phyloP scores from a whole-genome alignment of 1,284 basidiomycete species.

The Ceratobasidium sp. region DNA sequence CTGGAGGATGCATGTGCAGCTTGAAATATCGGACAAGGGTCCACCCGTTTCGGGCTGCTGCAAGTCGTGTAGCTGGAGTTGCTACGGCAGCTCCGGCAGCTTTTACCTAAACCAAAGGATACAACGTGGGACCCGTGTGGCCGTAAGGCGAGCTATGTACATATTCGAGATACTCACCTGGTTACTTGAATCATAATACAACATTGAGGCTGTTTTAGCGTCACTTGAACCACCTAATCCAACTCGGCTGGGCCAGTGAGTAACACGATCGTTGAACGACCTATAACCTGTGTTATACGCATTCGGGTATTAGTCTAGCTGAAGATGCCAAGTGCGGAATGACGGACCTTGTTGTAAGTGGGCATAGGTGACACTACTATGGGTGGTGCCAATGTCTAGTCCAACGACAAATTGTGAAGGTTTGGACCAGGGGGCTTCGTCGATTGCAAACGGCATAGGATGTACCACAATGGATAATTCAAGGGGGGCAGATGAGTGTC shows the following conservation, averaged over 20 bases:
- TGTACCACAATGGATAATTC: no score
- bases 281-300: not conserved
- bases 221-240: constrained; percentile 9
- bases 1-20: constrained; percentile 9
- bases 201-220: constrained; percentile 29
- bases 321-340: no score
- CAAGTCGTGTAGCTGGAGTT: not conserved
- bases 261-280: constrained; percentile 21
- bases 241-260: constrained; percentile 19
- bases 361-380: constrained; percentile 7
- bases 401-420: constrained; percentile 14
- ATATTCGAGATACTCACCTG: not conserved
- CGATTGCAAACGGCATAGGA: constrained; percentile 5
- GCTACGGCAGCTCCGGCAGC: constrained; percentile 8
- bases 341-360: constrained; percentile 1
- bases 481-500: no score
- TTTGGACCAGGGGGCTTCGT: not conserved
- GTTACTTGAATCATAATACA: constrained; percentile 18
- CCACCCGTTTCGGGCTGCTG: not conserved
- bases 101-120: not conserved
- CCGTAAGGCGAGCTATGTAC: not conserved
- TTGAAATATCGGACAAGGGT: constrained; percentile 26
- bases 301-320: no score
- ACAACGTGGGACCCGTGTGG: no score
- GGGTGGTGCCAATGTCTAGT: constrained; percentile 13